Evolutionary conservation across 2,329 filamentous ascomycete genomes (phyloP).

Genomic region (Trichoderma atrobrunneum): DNA sequence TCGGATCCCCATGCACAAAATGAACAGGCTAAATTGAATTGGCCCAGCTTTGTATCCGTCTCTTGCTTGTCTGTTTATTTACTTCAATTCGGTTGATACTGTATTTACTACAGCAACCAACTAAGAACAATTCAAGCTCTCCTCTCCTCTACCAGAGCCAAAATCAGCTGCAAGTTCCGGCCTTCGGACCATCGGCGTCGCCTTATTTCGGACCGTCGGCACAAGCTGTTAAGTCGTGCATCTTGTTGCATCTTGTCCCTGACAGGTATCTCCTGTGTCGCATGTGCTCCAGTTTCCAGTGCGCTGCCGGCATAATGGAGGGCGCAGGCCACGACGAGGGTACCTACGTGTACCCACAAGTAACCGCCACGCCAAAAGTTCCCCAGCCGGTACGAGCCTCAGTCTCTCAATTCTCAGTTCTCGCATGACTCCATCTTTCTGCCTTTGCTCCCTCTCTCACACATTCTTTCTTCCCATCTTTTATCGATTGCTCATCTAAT

Average conservation of each 20-base stretch:
- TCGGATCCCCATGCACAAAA: neutral
- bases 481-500: neutral
- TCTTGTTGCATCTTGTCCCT: conserved; percentile 2
- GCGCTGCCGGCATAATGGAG: neutral
- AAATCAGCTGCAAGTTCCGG: neutral
- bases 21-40: neutral
- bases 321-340: neutral
- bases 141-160: neutral
- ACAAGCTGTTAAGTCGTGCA: neutral
- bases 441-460: neutral
- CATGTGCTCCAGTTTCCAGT: neutral
- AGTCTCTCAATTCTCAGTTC: neutral
- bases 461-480: neutral
- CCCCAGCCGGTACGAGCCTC: conserved; percentile 4
- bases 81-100: neutral
- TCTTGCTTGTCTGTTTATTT: neutral
- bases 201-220: conserved; percentile 10
- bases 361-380: neutral
- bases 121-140: neutral
- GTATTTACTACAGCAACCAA: neutral
- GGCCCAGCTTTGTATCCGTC: neutral
- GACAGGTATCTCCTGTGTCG: neutral
- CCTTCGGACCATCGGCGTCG: conserved; percentile 4
- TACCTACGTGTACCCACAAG: conserved; percentile 10
- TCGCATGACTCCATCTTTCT: neutral